Evolutionary conservation across 768 basidiomycete genomes (phyloP), one percentile per base, ranked within the genome.

Genomic region (Suillus clintonianus): DNA sequence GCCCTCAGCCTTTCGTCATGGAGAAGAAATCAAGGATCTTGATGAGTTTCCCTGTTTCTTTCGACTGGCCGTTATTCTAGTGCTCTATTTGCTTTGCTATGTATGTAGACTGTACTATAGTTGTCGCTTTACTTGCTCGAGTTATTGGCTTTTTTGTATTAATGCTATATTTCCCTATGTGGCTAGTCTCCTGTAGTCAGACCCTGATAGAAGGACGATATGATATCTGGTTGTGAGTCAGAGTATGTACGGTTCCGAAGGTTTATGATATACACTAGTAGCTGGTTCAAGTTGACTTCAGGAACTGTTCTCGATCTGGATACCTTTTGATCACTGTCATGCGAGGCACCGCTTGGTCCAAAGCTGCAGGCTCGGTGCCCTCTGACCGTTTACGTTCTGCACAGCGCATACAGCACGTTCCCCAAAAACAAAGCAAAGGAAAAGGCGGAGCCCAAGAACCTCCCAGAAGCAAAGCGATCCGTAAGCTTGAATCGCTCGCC

Each of bases 1-100:
- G 89, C 89, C 7, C 75, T 94, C 67, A 90, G 91, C 65, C 85
- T 94, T 72, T 90, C 90, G 32, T 70, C 76, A 80, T 89, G 88
- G 68, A 82, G 88, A 74, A 82, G 88, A 66, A 89, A 83, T 68
- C 88, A 89, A 70, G 83, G 86, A 10, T 86, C 86, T 64, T 88
- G 70, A 61, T 30, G 56, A 19, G 5, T 51, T 15, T 51, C 50
- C 34, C 34, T 48, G 53, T 43, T 57, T 27, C 22, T 19, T n/a
- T 43, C 32, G 24, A 30, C 48, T 41, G 1, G 45, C 15, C 19
- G 32, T 24, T 65, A 59, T 67, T 60, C 27, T 27, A 65, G 63
- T 39, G 50, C 60, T 62, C 50, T 60, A 37, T 60, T 39, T 54
- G 64, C 8, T 63, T 73, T 61, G 62, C 53, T 65, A 41, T 69